Conservation (phyloP, 2,329 filamentous ascomycete genomes). For the Claviceps sorghi region DNA sequence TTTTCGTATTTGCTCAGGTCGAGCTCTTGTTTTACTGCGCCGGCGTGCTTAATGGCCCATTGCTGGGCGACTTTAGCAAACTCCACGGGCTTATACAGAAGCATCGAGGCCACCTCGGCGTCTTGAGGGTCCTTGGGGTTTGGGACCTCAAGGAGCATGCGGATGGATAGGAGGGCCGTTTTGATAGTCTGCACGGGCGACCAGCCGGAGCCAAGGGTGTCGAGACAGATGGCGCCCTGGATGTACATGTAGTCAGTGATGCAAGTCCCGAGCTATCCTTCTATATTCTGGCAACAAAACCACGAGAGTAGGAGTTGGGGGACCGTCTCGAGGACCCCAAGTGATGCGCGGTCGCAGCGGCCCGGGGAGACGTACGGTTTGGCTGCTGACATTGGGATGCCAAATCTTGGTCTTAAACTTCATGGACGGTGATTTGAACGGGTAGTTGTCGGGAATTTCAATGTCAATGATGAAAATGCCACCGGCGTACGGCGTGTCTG, state of each 20-base stretch:
- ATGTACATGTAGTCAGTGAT: not conserved
- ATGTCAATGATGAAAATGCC: constrained; percentile 75
- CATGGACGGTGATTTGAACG: constrained; percentile 85
- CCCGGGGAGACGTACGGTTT: constrained; percentile 51
- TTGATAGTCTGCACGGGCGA: constrained; percentile 95
- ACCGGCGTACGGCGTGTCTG: constrained; percentile 85
- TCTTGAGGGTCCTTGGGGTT: constrained; percentile 97
- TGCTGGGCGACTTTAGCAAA: constrained; percentile 75
- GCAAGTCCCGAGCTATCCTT: not conserved
- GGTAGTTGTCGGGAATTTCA: constrained; percentile 74
- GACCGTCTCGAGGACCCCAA: not conserved
- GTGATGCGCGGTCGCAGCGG: not conserved
- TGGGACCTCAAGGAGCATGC: constrained; percentile 81
- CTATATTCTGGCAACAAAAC: not conserved
- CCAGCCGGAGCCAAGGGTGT: constrained; percentile 81
- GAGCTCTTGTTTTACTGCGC: constrained; percentile 43
- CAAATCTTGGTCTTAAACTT: constrained; percentile 86
- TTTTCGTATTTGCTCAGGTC: constrained; percentile 27
- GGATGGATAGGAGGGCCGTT: constrained; percentile 80
- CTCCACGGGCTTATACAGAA: constrained; percentile 61
- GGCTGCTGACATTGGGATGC: constrained; percentile 93
- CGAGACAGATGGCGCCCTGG: constrained; percentile 90
- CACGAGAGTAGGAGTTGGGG: not conserved
- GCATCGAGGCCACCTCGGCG: constrained; percentile 84
- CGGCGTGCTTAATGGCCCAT: constrained; percentile 76